Evolutionary conservation across 768 basidiomycete species (phyloP), one percentile per base, ranked within the genome.

Genomic region (Rhodotorula taiwanensis): DNA sequence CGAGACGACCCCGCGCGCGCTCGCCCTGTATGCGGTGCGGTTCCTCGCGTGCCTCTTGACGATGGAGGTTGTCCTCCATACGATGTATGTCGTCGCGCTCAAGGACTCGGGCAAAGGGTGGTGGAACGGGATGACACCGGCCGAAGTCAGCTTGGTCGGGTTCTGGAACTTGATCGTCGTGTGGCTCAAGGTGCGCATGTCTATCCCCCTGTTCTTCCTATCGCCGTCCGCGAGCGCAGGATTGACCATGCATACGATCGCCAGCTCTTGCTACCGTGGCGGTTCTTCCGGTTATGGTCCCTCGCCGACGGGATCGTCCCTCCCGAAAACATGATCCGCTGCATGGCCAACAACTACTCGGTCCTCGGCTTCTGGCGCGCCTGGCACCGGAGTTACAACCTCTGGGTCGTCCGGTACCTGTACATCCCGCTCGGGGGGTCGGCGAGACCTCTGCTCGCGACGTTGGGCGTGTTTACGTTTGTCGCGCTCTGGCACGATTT

Each of bases 261-360:
- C n/a, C 70, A 97, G 93, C 83, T 97, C 27, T 79, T 97, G 45
- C 82, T 97, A 27, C 88, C 92, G 0, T 97, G 94, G 94, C 82
- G 94, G 16, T 95, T 95, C 79, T 98, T 97, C 79, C 87, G 93
- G 4, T 77, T 95, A 25, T 97, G 93, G 91, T 86, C 93, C 4
- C 78, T 98, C 27, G 75, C 83, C 10, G 89, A 91, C 71, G 89
- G 88, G 0, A 81, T 97, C 39, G 89, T 95, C 71, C 87, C 91
- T 0, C 95, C 94, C 0, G 95, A 99, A 76, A 99, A 99, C 76
- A 95, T 97, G 95, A 82, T 99, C 18, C 83, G 95, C n/a, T 98
- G 95, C 73, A 87, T 97, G 85, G 88, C 84, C 27, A 99, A 98
- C 75, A 98, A 97, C 75, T 97, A 97, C 74, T 95, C 93, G 1